Percentiles rank a stretch among this genome's conserved stretches.
phyloP scores from a whole-genome alignment of 2,329 filamentous ascomycete genomes.

The Aspergillus pseudoviridinutans region DNA sequence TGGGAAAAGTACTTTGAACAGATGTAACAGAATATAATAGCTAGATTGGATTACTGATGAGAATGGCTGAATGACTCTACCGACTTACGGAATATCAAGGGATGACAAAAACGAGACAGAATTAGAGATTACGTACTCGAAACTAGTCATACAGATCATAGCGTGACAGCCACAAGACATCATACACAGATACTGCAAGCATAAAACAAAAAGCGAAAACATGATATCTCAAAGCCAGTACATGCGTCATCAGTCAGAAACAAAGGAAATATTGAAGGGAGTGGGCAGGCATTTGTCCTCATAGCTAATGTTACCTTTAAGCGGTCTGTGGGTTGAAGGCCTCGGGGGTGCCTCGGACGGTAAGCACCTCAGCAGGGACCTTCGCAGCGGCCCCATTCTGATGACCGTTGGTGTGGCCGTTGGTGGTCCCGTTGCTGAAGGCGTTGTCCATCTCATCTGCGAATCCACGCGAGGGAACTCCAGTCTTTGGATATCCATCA shows the following conservation, averaged over 20 bases:
- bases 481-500: conserved; percentile 15
- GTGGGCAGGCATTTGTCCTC: neutral
- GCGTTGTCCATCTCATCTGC: conserved; percentile 30
- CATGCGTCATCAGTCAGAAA: neutral
- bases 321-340: conserved; percentile 23
- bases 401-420: conserved; percentile 1
- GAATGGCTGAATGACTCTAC: neutral
- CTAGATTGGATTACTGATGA: neutral
- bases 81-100: neutral
- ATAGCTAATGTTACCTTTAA: conserved; percentile 1
- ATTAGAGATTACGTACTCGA: neutral
- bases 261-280: neutral
- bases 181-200: neutral
- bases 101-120: neutral
- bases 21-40: conserved; percentile 27
- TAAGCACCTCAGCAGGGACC: conserved; percentile 1
- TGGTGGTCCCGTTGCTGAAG: conserved; percentile 17
- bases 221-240: neutral
- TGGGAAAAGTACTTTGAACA: conserved; percentile 44
- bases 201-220: neutral
- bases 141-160: neutral
- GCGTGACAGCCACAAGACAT: neutral
- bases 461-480: conserved; percentile 26
- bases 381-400: neutral
- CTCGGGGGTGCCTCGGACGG: conserved; percentile 11